Evolutionary conservation across 805 yeast genomes (phyloP), one percentile per base, ranked within the genome.

Genomic region (Zygosaccharomyces rouxii): DNA sequence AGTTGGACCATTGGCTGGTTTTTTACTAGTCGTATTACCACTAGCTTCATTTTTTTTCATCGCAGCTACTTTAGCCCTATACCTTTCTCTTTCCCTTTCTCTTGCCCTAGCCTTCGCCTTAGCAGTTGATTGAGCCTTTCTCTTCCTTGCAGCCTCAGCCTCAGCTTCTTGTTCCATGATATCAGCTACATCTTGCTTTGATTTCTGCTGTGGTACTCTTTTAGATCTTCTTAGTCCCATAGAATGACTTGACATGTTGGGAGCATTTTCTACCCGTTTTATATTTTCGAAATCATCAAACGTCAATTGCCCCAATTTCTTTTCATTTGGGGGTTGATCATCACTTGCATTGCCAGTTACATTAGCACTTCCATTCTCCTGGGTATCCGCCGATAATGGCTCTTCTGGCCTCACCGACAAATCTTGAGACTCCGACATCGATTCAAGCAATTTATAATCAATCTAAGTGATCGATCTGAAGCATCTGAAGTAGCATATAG

Each of bases 281-380:
- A 63, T 55, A 43, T 53, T 53, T 28, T 58, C 56, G 44, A 61
- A 64, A 47, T 64, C 69, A 30, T 55, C 58, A 44, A 64, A 59
- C 0, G 65, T 60, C 55, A 56, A 48, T 46, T 64, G 68, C 5
- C 57, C 61, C 33, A 42, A 44, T 19, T 39, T 51, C 42, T 54
- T 56, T n/a, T 38, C 50, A 42, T 46, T 47, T 9, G 38, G 28
- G 9, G 9, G 35, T 22, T 31, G 9, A 28, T 31, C 16, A 16
- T 42, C 46, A 31, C 46, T 44, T 7, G 16, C 14, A 10, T 26
- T 31, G 33, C 23, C 37, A 18, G 41, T 40, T 25, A 29, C 46
- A 26, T 46, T 47, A n/a, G 39, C 13, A 39, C 25, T 37, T 11
- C 42, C 47, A 43, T 35, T 41, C 21, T 29, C 18, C 9, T 31